phyloP scores from a whole-genome alignment of 805 yeast species.

The Kuraishia ogatae region DNA sequence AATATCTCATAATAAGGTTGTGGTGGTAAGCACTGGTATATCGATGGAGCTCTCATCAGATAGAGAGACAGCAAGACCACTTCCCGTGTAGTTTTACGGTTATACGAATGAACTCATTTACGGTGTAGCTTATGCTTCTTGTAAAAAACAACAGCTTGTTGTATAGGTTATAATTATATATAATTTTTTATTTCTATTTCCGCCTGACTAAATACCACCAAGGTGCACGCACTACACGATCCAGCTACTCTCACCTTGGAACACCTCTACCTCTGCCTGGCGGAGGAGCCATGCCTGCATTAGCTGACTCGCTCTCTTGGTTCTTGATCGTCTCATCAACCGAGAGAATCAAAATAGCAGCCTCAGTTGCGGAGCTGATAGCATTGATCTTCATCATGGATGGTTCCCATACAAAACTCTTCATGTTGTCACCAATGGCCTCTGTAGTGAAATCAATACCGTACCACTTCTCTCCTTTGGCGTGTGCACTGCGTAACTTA shows the following conservation, averaged over 20 bases:
- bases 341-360: conserved; percentile 85
- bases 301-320: conserved; percentile 50
- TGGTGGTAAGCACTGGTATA: too few species aligned
- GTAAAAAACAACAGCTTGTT: not conserved
- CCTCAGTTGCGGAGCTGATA: conserved; percentile 93
- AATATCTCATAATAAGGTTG: too few species aligned
- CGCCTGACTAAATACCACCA: not conserved
- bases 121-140: too few species aligned
- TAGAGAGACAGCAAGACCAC: too few species aligned
- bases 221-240: not conserved
- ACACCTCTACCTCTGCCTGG: conserved; percentile 69
- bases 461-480: conserved; percentile 84
- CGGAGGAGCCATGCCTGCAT: conserved; percentile 39
- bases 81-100: too few species aligned
- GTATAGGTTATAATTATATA: not conserved
- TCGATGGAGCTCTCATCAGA: too few species aligned
- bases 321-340: conserved; percentile 91
- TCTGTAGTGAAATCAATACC: conserved; percentile 91
- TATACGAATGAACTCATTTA: too few species aligned
- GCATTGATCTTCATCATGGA: conserved; percentile 90
- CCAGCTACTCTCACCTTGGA: conserved; percentile 18
- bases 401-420: conserved; percentile 95
- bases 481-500: conserved; percentile 86
- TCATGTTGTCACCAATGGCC: conserved; percentile 74
- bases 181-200: not conserved